A percentile compares a stretch with the other conserved stretches of the same genome.
Conservation (phyloP, 73 alveolate species). For the Paraurostyla sp. region DNA sequence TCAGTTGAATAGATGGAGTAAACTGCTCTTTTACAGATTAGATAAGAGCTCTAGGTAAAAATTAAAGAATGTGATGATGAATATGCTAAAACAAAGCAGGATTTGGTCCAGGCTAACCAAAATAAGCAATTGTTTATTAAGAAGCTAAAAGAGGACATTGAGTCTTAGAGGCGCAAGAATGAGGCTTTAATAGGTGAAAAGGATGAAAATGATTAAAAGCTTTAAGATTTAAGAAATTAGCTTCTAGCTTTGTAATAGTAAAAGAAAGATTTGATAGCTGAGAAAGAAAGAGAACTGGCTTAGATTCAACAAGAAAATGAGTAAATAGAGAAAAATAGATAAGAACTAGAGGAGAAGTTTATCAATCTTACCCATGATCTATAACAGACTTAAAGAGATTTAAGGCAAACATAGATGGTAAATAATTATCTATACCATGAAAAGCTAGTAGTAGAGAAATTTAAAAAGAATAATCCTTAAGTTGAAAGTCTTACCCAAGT, state of each 20-base stretch:
- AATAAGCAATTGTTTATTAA: background rate
- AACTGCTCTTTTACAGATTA: background rate
- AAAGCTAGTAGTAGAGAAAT: background rate
- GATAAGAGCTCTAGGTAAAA: background rate
- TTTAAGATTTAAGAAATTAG: background rate
- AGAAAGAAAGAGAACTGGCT: background rate
- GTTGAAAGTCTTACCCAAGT: background rate
- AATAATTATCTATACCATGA: background rate
- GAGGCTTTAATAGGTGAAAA: background rate
- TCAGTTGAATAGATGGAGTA: background rate
- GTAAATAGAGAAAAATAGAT: background rate
- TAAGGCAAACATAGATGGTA: background rate
- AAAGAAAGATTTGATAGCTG: background rate
- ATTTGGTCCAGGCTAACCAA: background rate
- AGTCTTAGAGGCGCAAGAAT: background rate
- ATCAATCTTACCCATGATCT: background rate
- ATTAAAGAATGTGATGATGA: conserved; percentile 2
- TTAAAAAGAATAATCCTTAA: conserved; percentile 13
- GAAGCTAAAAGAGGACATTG: conserved; percentile 21
- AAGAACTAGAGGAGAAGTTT: background rate
- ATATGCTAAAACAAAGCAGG: background rate
- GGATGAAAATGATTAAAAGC: background rate
- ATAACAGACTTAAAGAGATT: no score
- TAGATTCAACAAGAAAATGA: background rate
- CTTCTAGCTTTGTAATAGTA: background rate